Percentiles rank a stretch among this genome's conserved stretches.
Conservation (phyloP, 2,329 filamentous ascomycete species). For the Furcasterigmium furcatum region DNA sequence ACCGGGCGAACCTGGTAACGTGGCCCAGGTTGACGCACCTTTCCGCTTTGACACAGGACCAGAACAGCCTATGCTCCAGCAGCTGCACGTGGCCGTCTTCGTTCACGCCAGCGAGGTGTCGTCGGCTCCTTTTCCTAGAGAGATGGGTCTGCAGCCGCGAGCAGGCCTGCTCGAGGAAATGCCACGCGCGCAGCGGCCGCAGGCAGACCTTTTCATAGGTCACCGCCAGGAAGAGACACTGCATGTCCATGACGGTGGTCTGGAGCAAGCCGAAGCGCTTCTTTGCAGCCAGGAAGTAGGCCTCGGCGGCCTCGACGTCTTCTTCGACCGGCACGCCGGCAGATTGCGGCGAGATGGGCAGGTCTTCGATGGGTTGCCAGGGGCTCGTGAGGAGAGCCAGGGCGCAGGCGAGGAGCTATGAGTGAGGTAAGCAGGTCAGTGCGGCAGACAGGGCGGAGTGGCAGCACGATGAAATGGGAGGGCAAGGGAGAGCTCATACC, state of each 20-base stretch:
- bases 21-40: conserved; percentile 7
- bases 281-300: conserved; percentile 16
- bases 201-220: conserved; percentile 17
- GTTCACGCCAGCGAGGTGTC: no score
- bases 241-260: conserved; percentile 16
- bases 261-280: conserved; percentile 17
- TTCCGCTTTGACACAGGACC: conserved; percentile 17
- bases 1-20: no score
- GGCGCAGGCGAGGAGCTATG: conserved; percentile 9
- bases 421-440: not conserved
- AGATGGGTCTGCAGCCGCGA: conserved; percentile 6
- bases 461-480: no score
- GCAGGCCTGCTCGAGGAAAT: conserved; percentile 15
- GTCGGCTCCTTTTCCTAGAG: not conserved
- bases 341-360: not conserved
- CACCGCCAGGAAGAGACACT: conserved; percentile 17
- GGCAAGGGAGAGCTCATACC: no score
- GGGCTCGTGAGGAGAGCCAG: conserved; percentile 3
- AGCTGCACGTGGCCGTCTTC: conserved; percentile 4
- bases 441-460: not conserved
- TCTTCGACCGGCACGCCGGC: conserved; percentile 3
- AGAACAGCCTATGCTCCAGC: conserved; percentile 13
- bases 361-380: not conserved
- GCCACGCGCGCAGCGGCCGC: conserved; percentile 16
- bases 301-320: conserved; percentile 7